These are phyloP conservation scores for Aspergillus fumigatiaffinis DNA, from an alignment of 2,329 filamentous ascomycete species.

Conservation along the genomic window DNA sequence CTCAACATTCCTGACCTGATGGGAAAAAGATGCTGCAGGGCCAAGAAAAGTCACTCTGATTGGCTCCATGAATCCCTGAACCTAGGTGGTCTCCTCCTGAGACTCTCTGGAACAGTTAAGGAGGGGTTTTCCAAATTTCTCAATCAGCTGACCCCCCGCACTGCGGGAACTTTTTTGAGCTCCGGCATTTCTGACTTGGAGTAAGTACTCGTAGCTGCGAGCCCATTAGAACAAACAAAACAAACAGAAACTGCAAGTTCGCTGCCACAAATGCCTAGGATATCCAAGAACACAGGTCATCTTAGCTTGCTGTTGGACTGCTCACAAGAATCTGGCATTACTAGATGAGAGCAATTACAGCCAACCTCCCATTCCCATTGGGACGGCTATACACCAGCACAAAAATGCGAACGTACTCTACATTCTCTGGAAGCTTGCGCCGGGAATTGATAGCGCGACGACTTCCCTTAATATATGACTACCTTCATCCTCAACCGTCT, in stretches of 20 bases:
- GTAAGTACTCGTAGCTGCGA: neutral
- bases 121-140: neutral
- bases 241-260: neutral
- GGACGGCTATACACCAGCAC: neutral
- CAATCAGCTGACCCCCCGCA: neutral
- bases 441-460: constrained; percentile 46
- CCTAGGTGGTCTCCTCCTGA: neutral
- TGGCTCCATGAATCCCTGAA: constrained; percentile 16
- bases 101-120: neutral
- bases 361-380: constrained; percentile 3
- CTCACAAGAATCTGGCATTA: neutral
- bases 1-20: constrained; percentile 52
- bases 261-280: neutral
- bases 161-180: neutral
- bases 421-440: constrained; percentile 38
- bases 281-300: constrained; percentile 12
- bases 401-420: constrained; percentile 22
- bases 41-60: constrained; percentile 55
- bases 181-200: neutral
- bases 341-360: neutral
- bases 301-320: neutral
- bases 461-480: constrained; percentile 51
- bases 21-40: constrained; percentile 63
- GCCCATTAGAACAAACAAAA: neutral
- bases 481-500: constrained; percentile 59